Evolutionary conservation across 805 yeast genomes (phyloP).

Genomic region (Clavispora asparagi): DNA sequence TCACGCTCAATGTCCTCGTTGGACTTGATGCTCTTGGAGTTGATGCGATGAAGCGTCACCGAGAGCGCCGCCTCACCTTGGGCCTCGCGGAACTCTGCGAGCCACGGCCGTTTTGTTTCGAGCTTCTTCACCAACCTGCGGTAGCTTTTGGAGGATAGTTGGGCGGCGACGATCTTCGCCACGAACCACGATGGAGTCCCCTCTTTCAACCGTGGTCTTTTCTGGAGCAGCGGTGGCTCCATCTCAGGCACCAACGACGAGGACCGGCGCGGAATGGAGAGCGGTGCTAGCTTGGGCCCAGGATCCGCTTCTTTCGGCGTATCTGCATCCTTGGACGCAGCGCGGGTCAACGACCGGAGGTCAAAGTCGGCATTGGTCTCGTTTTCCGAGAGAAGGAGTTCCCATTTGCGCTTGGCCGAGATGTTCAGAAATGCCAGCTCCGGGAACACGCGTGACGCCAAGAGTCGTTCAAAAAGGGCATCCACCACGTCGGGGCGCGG

Average conservation of each 20-base stretch:
- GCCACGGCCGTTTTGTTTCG: constrained; percentile 24
- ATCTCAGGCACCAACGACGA: constrained; percentile 5
- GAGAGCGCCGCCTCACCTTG: constrained; percentile 42
- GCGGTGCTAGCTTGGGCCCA: background rate
- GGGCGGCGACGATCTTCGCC: constrained; percentile 30
- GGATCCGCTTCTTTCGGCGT: background rate
- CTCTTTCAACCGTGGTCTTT: constrained; percentile 27
- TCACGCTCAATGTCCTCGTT: constrained; percentile 42
- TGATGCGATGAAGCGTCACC: constrained; percentile 32
- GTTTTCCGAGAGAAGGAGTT: constrained; percentile 35
- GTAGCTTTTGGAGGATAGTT: constrained; percentile 27
- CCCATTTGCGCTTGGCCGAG: constrained; percentile 39
- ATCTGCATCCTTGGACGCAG: constrained; percentile 1
- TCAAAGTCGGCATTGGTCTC: constrained; percentile 35
- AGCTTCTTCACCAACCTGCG: constrained; percentile 31
- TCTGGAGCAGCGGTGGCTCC: constrained; percentile 2
- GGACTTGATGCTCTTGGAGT: constrained; percentile 38
- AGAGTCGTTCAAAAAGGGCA: constrained; percentile 32
- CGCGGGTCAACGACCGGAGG: constrained; percentile 19
- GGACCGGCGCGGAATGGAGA: background rate
- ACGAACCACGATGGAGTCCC: constrained; percentile 41
- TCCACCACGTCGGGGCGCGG: constrained; percentile 35
- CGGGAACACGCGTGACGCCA: constrained; percentile 33
- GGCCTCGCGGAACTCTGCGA: constrained; percentile 27
- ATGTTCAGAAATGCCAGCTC: constrained; percentile 28